A percentile compares a stretch with the other conserved stretches of the same genome.
These are phyloP conservation scores for Gliomastix tumulicola DNA, from an alignment of 2,329 filamentous ascomycete genomes.

Conservation along the genomic window DNA sequence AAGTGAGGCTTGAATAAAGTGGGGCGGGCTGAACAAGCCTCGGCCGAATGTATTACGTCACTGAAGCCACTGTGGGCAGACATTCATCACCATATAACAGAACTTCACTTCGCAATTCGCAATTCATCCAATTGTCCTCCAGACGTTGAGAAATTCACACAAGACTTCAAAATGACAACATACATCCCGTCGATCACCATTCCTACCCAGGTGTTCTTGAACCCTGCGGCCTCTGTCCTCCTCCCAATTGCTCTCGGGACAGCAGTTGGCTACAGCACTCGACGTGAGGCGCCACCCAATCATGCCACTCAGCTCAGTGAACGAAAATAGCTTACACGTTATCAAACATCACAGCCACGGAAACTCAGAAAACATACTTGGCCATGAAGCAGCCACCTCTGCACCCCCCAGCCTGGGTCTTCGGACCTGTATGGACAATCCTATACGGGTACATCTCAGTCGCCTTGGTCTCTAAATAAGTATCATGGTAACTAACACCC, in stretches of 20 bases:
- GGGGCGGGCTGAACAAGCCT: no score
- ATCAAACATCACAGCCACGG: no score
- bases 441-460: slow-evolving; percentile 47
- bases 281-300: slow-evolving; percentile 38
- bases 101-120: no score
- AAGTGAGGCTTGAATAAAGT: no score
- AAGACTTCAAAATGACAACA: no score
- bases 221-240: slow-evolving; percentile 65
- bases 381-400: slow-evolving; percentile 61
- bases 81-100: no score
- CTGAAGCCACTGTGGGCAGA: no score
- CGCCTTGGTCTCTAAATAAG: no score
- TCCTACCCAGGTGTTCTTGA: slow-evolving; percentile 63
- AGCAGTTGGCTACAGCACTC: slow-evolving; percentile 62
- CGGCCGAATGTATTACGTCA: no score
- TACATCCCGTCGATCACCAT: slow-evolving; percentile 74
- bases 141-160: no score
- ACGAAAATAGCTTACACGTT: background rate
- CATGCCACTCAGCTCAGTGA: background rate
- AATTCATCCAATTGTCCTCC: no score
- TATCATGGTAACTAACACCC: no score
- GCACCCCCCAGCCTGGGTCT: slow-evolving; percentile 53
- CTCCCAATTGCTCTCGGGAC: slow-evolving; percentile 69
- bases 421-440: slow-evolving; percentile 59
- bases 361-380: slow-evolving; percentile 56